Percentiles rank a stretch among this genome's conserved stretches.
These are phyloP conservation scores for Ormosia semicastrata DNA, from an alignment of 306 rosid species.

Conservation along the genomic window DNA sequence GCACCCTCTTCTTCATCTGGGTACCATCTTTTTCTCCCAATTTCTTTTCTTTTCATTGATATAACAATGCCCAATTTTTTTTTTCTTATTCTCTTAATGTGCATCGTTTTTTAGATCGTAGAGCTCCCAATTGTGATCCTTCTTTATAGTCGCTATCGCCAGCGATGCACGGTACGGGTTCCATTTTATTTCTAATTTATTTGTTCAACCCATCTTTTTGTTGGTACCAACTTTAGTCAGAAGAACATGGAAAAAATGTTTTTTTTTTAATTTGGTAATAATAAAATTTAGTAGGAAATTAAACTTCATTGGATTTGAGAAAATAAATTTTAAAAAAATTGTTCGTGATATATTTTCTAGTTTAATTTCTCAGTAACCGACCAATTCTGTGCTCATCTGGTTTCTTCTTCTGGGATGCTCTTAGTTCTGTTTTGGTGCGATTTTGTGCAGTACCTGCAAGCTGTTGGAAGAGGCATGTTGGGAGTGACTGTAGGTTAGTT, in stretches of 20 bases:
- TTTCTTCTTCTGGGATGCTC: neutral
- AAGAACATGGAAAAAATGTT: neutral
- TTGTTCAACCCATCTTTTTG: neutral
- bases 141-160: conserved; percentile 35
- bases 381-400: neutral
- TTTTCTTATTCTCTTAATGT: neutral
- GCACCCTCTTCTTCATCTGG: conserved; percentile 41
- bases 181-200: neutral
- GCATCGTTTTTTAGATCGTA: conserved; percentile 18
- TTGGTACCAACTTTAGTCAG: neutral
- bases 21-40: conserved; percentile 15
- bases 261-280: neutral
- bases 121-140: conserved; percentile 41
- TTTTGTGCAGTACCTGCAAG: conserved; percentile 61
- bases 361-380: neutral
- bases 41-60: too few relatives aligned
- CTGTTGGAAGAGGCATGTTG: conserved; percentile 72
- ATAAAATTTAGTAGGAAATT: neutral
- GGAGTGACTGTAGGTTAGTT: conserved; percentile 80
- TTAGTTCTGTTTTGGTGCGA: neutral
- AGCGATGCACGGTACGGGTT: conserved; percentile 34
- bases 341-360: neutral
- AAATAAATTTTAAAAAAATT: neutral
- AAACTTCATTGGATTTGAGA: neutral
- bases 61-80: neutral